phyloP scores from a whole-genome alignment of 1,139 yeast species.

The Sugiyamaella sp. region DNA sequence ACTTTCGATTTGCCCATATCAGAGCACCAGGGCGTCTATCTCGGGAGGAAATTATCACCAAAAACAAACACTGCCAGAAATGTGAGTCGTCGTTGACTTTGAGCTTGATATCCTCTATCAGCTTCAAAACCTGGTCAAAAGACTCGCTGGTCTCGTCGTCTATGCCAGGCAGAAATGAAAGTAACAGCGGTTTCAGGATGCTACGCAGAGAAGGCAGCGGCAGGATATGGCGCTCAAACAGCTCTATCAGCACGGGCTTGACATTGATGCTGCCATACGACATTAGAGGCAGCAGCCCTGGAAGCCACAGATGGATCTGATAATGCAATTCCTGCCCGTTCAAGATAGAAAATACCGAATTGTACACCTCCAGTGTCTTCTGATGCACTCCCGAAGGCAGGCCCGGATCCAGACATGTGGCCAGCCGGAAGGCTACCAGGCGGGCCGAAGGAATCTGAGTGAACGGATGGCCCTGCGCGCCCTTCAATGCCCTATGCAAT shows the following conservation, averaged over 20 bases:
- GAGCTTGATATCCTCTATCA: slow-evolving; percentile 63
- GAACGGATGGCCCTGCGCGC: slow-evolving; percentile 26
- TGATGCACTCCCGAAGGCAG: slow-evolving; percentile 96
- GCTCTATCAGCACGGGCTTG: slow-evolving; percentile 68
- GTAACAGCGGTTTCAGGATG: slow-evolving; percentile 67
- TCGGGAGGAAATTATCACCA: slow-evolving; percentile 73
- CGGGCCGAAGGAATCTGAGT: slow-evolving; percentile 51
- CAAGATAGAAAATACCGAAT: slow-evolving; percentile 64
- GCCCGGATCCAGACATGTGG: slow-evolving; percentile 70
- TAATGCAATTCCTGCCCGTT: slow-evolving; percentile 27
- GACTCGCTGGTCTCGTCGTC: slow-evolving; percentile 92
- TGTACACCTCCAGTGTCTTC: slow-evolving; percentile 78
- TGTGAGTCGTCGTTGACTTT: slow-evolving; percentile 67
- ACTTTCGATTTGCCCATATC: slow-evolving; percentile 66
- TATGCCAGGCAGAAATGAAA: slow-evolving; percentile 80
- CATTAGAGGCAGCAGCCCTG: slow-evolving; percentile 84
- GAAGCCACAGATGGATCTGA: slow-evolving; percentile 67
- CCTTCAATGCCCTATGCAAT: slow-evolving; percentile 67
- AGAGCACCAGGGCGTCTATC: slow-evolving; percentile 84
- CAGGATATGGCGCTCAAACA: slow-evolving; percentile 60
- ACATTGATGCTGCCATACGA: slow-evolving; percentile 87
- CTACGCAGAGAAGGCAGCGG: slow-evolving; percentile 53
- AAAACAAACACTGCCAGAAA: slow-evolving; percentile 84
- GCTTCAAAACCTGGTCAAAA: slow-evolving; percentile 58
- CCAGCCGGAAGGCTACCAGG: slow-evolving; percentile 45